Evolutionary conservation across 2,329 filamentous ascomycete species (phyloP), one percentile per base, ranked within the genome.

Genomic region (Pseudofabraea citricarpa): DNA sequence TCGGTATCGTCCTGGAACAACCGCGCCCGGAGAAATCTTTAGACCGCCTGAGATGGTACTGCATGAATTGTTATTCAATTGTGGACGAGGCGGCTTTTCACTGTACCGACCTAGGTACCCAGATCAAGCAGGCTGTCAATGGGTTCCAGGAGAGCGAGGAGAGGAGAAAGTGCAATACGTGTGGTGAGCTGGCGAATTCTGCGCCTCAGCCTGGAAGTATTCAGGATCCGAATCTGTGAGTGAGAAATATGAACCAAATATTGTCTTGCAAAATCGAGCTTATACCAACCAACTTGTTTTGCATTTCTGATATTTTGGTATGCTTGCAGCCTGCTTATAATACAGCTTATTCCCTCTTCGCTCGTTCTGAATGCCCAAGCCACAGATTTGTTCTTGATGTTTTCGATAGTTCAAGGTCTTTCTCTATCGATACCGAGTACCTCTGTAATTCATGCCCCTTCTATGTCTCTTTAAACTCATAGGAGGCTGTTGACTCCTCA

Each of bases 1-100:
- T 97, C n/a, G 91, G 91, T 23, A 74, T 97, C 39, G 91, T 97
- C 24, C 73, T 97, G 46, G 91, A 97, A 73, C 88, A 95, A 72
- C 79, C 79, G 31, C 74, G 93, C 9, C 87, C 87, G 0, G 68
- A 74, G 29, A 79, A 67, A 4, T 81, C 79, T 21, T 52, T 90
- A 45, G 91, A 97, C 71, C 75, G 77, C 44, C 77, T 97, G 77
- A 73, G 89, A 51, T 97, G 90, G 91, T 97, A 97, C 69, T 97
- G 93, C 67, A 69, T 47, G 19, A 67, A 67, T 40, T 95, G 90
- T 62, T 68, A 72, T 12, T 73, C 75, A 44, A 66, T 90, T 51
- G 90, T 97, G 6, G 85, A 94, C 67, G 90, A 97, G 72, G 85
- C 83, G 33, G 72, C 76, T 9, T 97, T 98, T 60, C 81, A 93